phyloP scores from a whole-genome alignment of 345 rosid genomes.

The Rhizophora mangle region DNA sequence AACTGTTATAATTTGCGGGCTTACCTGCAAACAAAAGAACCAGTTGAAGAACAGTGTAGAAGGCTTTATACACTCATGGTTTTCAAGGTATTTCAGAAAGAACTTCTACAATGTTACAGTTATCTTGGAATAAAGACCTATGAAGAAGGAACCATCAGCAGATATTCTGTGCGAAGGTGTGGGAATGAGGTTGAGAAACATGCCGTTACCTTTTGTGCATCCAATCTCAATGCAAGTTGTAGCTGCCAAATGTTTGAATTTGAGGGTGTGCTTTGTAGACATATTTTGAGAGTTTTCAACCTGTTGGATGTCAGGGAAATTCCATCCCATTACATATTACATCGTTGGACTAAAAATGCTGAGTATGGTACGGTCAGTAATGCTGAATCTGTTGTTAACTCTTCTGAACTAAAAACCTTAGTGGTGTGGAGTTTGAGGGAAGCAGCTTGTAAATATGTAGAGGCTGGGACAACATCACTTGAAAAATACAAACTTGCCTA shows the following conservation, averaged over 20 bases:
- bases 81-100: constrained; percentile 78
- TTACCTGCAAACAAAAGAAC: constrained; percentile 68
- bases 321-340: constrained; percentile 67
- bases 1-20: constrained; percentile 65
- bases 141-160: constrained; percentile 69
- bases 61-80: constrained; percentile 62
- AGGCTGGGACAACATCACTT: constrained; percentile 60
- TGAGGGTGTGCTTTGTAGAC: constrained; percentile 80
- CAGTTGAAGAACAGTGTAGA: constrained; percentile 80
- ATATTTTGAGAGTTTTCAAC: constrained; percentile 68
- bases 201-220: constrained; percentile 58
- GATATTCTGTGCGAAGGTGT: constrained; percentile 60
- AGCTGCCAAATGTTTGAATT: constrained; percentile 94
- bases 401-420: constrained; percentile 61
- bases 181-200: constrained; percentile 72
- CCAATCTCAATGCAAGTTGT: constrained; percentile 62
- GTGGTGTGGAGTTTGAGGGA: constrained; percentile 93
- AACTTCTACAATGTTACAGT: constrained; percentile 60
- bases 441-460: constrained; percentile 71
- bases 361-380: constrained; percentile 59
- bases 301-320: constrained; percentile 65
- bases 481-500: constrained; percentile 77
- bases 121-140: constrained; percentile 64
- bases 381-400: constrained; percentile 49
- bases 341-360: constrained; percentile 84